These are phyloP conservation scores for Dorcoceras hygrometricum DNA, from an alignment of 257 asterid species.

Conservation along the genomic window DNA sequence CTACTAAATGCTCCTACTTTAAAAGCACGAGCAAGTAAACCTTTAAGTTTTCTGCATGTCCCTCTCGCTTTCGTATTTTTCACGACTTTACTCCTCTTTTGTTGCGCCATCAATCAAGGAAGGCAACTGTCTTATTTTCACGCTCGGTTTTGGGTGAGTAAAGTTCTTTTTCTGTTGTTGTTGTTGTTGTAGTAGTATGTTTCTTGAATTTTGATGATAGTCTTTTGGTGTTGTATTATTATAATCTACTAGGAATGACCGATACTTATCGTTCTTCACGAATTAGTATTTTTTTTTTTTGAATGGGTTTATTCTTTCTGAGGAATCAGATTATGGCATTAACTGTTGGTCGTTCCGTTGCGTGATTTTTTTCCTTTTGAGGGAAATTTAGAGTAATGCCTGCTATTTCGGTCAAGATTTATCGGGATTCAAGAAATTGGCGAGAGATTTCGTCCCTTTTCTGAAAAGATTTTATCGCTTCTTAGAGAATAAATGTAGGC, in stretches of 20 bases:
- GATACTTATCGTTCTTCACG: neutral
- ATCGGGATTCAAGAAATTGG: constrained; percentile 10
- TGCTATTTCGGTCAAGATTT: neutral
- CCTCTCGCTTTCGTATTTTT: neutral
- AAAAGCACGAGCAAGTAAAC: constrained; percentile 32
- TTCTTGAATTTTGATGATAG: neutral
- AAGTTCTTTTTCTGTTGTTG: neutral
- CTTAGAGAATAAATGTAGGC: constrained; percentile 3
- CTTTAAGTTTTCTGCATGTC: constrained; percentile 8
- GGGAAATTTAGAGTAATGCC: neutral
- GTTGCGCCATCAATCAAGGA: neutral
- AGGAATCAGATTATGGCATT: constrained; percentile 13
- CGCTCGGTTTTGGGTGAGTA: neutral
- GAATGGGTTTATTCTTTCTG: neutral
- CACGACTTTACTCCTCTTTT: constrained; percentile 20
- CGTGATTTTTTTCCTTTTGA: neutral
- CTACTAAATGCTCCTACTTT: constrained; percentile 40
- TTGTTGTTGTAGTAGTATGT: neutral
- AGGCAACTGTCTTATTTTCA: neutral
- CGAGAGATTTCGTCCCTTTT: constrained; percentile 9
- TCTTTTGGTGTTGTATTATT: neutral
- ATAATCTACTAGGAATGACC: neutral
- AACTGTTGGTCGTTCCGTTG: neutral
- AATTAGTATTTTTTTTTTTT: too few relatives aligned
- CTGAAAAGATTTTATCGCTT: constrained; percentile 22